Evolutionary conservation across 768 basidiomycete species (phyloP).

Genomic region (Suillus luteus): DNA sequence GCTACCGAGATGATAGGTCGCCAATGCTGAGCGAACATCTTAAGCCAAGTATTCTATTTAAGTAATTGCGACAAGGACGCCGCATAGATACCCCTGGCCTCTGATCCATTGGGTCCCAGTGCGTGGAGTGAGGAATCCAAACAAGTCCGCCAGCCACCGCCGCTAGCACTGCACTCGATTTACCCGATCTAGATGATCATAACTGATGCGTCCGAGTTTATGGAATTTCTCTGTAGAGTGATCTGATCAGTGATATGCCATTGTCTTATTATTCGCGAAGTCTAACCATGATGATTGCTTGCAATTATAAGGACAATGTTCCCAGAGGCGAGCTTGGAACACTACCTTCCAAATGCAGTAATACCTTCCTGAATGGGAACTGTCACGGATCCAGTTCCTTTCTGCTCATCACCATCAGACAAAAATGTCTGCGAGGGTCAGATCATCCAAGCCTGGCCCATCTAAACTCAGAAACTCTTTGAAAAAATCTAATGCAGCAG

Average conservation of each 20-base stretch:
- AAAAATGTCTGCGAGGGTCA: conserved; percentile 20
- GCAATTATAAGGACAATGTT: neutral
- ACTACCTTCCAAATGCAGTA: conserved; percentile 29
- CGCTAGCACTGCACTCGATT: neutral
- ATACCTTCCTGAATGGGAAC: conserved; percentile 8
- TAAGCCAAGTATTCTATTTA: neutral
- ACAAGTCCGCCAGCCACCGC: neutral
- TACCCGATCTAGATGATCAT: neutral
- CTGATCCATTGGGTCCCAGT: neutral
- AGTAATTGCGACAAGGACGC: neutral
- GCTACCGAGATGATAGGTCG: neutral
- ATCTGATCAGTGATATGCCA: neutral
- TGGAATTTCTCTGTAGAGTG: neutral
- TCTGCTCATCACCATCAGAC: conserved; percentile 7
- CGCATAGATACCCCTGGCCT: neutral
- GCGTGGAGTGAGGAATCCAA: neutral
- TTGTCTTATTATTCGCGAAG: neutral
- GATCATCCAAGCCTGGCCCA: conserved; percentile 13
- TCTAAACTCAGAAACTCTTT: conserved; percentile 7
- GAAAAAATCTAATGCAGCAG: conserved; percentile 45
- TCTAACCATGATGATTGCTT: neutral
- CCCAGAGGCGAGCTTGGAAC: neutral
- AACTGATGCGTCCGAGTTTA: neutral
- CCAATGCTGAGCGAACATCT: neutral
- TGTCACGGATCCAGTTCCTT: conserved; percentile 19